Percentiles rank a stretch among this genome's conserved stretches.
Conservation (phyloP, 169 alveolate genomes). For the Plasmodium falciparum region DNA sequence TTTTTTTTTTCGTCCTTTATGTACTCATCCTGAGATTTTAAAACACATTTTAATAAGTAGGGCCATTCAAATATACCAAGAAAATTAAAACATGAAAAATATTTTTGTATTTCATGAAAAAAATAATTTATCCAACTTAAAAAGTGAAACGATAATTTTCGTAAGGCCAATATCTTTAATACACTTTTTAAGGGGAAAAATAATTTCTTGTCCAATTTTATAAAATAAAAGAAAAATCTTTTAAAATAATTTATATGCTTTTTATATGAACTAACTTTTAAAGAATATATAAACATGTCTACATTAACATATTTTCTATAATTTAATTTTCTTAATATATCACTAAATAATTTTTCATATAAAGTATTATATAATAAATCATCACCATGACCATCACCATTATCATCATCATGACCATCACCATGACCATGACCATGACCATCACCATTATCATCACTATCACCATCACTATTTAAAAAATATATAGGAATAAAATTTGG, state of each 20-base stretch:
- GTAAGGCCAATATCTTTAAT: conserved; percentile 28
- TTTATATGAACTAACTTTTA: background rate
- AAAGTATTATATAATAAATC: background rate
- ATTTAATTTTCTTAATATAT: conserved; percentile 29
- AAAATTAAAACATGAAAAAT: background rate
- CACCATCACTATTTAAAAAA: conserved; percentile 11
- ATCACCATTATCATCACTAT: no score
- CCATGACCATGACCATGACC: no score
- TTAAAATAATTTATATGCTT: conserved; percentile 30
- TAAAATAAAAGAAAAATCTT: conserved; percentile 17
- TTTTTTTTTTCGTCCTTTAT: conserved; percentile 2
- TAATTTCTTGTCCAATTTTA: conserved; percentile 9
- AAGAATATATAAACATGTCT: conserved; percentile 14
- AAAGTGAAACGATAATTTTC: conserved; percentile 49
- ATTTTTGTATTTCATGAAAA: conserved; percentile 29
- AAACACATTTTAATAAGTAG: conserved; percentile 33
- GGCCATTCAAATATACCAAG: conserved; percentile 60
- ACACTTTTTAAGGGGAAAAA: conserved; percentile 47
- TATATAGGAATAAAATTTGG: conserved; percentile 65
- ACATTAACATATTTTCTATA: conserved; percentile 53
- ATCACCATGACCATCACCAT: no score
- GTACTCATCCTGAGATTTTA: conserved; percentile 31
- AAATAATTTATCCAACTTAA: conserved; percentile 9
- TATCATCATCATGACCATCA: no score
- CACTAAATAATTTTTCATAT: conserved; percentile 49